These are phyloP conservation scores for Kernera saxatilis DNA, from an alignment of 345 rosid species.

Conservation along the genomic window DNA sequence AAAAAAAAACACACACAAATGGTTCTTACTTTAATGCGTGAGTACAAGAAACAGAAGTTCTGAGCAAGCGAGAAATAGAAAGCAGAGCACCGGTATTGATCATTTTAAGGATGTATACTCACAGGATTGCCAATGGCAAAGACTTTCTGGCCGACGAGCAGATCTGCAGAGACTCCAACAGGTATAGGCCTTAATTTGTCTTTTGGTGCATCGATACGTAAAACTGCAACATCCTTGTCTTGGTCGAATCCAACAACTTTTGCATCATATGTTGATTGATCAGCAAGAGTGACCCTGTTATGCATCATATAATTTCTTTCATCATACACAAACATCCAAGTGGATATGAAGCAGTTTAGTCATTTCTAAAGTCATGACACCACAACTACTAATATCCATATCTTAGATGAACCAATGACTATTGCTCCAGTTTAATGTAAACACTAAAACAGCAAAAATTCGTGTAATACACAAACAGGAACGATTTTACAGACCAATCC, in stretches of 20 bases:
- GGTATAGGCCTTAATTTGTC: slow-evolving; percentile 81
- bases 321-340: slow-evolving; percentile 6
- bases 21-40: neutral
- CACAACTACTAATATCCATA: neutral
- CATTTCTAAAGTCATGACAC: neutral
- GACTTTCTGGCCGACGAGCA: slow-evolving; percentile 97
- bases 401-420: neutral
- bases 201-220: slow-evolving; percentile 66
- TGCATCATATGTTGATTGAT: slow-evolving; percentile 83
- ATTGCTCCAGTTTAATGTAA: neutral
- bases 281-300: slow-evolving; percentile 85
- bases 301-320: neutral
- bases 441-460: neutral
- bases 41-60: neutral
- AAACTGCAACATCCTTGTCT: slow-evolving; percentile 95
- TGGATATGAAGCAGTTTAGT: neutral
- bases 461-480: neutral
- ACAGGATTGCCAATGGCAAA: slow-evolving; percentile 97
- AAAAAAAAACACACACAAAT: neutral
- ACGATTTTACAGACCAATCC: neutral
- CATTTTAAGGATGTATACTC: slow-evolving; percentile 30
- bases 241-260: slow-evolving; percentile 88
- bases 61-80: neutral
- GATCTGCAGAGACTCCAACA: slow-evolving; percentile 84
- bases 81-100: neutral